phyloP scores from a whole-genome alignment of 2,329 filamentous ascomycete genomes.

The Apiospora kogelbergensis region DNA sequence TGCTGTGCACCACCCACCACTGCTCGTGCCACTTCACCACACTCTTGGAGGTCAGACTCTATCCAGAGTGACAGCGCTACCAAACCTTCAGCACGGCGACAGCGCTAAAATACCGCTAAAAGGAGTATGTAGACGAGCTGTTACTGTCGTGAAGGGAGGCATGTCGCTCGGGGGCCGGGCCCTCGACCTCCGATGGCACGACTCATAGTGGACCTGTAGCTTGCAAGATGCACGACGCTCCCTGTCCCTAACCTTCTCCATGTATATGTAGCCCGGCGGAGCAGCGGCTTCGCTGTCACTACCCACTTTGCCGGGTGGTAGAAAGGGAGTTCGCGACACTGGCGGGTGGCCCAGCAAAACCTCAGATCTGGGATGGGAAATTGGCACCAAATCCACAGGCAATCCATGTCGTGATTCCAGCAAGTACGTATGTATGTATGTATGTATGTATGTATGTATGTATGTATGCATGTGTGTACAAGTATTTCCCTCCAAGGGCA shows the following conservation, averaged over 20 bases:
- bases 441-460: too few relatives aligned
- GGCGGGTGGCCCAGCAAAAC: conserved; percentile 4
- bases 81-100: background rate
- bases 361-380: conserved; percentile 2
- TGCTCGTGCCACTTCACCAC: background rate
- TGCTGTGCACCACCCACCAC: background rate
- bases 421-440: too few relatives aligned
- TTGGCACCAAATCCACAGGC: background rate
- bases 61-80: background rate
- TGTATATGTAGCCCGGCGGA: background rate
- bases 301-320: background rate
- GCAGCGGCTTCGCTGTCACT: background rate
- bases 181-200: background rate
- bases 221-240: background rate
- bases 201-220: background rate
- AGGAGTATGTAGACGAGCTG: background rate
- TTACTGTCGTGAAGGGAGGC: background rate
- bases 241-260: background rate
- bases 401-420: background rate
- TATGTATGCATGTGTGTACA: too few relatives aligned
- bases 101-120: background rate
- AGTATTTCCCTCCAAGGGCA: background rate
- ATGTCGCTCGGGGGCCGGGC: background rate
- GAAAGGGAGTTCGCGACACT: conserved; percentile 1
- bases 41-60: background rate